A percentile compares a stretch with the other conserved stretches of the same genome.
phyloP scores from a whole-genome alignment of 2,329 filamentous ascomycete genomes.

The Aspergillus fischeri region DNA sequence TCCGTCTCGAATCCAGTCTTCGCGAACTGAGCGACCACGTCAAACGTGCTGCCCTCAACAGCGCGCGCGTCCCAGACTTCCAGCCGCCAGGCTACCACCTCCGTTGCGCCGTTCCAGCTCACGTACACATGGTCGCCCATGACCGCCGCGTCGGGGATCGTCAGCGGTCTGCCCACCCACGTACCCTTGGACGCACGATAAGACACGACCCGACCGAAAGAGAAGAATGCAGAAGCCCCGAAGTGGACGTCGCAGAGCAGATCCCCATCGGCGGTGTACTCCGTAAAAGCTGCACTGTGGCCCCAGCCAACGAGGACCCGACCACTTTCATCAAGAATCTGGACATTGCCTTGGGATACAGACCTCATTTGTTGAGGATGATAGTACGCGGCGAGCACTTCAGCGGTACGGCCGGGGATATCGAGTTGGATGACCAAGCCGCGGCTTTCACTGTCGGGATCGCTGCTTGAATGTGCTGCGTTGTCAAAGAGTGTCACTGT shows the following conservation, averaged over 20 bases:
- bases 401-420: constrained; percentile 36
- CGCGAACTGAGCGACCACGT: constrained; percentile 10
- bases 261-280: constrained; percentile 48
- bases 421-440: constrained; percentile 44
- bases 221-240: constrained; percentile 31
- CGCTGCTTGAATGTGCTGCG: constrained; percentile 18
- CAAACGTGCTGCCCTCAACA: constrained; percentile 11
- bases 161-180: constrained; percentile 51
- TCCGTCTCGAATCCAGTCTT: constrained; percentile 32
- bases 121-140: constrained; percentile 32
- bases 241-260: constrained; percentile 53
- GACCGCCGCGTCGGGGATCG: constrained; percentile 22
- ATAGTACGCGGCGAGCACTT: constrained; percentile 34
- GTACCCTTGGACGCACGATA: constrained; percentile 54
- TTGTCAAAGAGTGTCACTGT: constrained; percentile 41
- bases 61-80: constrained; percentile 15
- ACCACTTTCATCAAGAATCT: constrained; percentile 37
- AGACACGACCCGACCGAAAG: constrained; percentile 42
- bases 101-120: constrained; percentile 47
- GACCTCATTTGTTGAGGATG: constrained; percentile 37
- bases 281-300: constrained; percentile 47
- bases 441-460: constrained; percentile 31
- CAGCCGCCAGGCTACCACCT: constrained; percentile 31
- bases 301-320: constrained; percentile 50
- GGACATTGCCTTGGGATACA: constrained; percentile 41